A percentile compares a stretch with the other conserved stretches of the same genome.
Evolutionary conservation across 2,329 filamentous ascomycete genomes (phyloP).

Genomic region (Penicillium psychrosexuale): DNA sequence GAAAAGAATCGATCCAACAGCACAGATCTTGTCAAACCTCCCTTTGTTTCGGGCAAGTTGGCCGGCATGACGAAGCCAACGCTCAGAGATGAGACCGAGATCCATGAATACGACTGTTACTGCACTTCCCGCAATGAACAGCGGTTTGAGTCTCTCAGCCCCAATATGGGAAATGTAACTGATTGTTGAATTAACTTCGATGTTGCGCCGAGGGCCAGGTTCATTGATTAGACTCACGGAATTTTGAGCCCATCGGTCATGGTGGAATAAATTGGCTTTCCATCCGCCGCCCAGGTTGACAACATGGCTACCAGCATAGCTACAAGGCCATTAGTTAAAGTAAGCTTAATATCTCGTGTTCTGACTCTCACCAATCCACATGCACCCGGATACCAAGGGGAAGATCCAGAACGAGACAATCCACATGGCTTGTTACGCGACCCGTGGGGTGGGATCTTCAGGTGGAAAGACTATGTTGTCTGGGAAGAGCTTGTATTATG

Average conservation of each 20-base stretch:
- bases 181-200: background rate
- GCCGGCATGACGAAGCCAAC: conserved; percentile 11
- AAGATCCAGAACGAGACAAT: conserved; percentile 12
- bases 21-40: conserved; percentile 7
- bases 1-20: conserved; percentile 7
- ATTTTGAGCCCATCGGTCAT: conserved; percentile 3
- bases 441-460: background rate
- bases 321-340: background rate
- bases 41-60: conserved; percentile 9
- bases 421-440: conserved; percentile 5
- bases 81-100: conserved; percentile 3
- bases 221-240: conserved; percentile 4
- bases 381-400: conserved; percentile 8
- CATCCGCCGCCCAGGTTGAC: conserved; percentile 8
- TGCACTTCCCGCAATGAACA: conserved; percentile 8
- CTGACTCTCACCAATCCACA: conserved; percentile 9
- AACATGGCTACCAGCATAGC: conserved; percentile 8
- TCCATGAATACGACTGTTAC: conserved; percentile 11
- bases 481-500: background rate
- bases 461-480: background rate
- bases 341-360: background rate
- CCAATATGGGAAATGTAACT: conserved; percentile 13
- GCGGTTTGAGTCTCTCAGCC: conserved; percentile 7
- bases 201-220: background rate
- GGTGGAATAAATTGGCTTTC: conserved; percentile 5